Evolutionary conservation across 2,329 filamentous ascomycete genomes (phyloP).

Genomic region (Seiridium cupressi): DNA sequence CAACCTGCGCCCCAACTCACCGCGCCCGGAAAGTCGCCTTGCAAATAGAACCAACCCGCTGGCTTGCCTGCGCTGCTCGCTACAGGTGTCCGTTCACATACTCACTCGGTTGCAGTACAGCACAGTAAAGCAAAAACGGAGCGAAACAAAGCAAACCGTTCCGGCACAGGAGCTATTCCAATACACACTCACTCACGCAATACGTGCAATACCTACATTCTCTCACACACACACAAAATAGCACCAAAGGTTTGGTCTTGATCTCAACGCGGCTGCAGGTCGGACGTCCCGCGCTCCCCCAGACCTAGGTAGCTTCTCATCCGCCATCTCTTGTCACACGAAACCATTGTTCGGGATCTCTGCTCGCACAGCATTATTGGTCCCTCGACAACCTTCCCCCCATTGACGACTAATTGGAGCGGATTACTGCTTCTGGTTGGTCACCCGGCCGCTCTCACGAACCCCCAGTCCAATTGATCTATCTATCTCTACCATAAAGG

Average conservation of each 20-base stretch:
- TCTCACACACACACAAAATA: background rate
- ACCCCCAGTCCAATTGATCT: background rate
- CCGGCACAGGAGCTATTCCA: no score
- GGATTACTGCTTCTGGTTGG: slow-evolving; percentile 9
- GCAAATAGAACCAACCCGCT: background rate
- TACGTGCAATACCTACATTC: background rate
- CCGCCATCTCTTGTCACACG: background rate
- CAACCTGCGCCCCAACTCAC: background rate
- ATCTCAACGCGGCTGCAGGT: slow-evolving; percentile 7
- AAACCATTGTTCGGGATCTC: background rate
- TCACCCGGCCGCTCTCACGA: background rate
- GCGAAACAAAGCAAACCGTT: no score
- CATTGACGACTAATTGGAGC: background rate
- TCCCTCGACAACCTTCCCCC: background rate
- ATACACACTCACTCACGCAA: background rate
- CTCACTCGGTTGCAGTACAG: no score
- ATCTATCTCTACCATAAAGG: slow-evolving; percentile 2
- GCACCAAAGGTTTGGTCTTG: background rate
- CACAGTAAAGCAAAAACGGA: no score
- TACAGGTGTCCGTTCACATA: no score
- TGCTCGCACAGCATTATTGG: background rate
- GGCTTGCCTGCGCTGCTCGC: no score
- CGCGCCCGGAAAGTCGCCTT: background rate
- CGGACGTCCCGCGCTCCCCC: slow-evolving; percentile 5
- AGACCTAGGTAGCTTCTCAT: background rate